Conservation (phyloP, 2,329 filamentous ascomycete genomes). For the Alternaria novae-zelandiae region DNA sequence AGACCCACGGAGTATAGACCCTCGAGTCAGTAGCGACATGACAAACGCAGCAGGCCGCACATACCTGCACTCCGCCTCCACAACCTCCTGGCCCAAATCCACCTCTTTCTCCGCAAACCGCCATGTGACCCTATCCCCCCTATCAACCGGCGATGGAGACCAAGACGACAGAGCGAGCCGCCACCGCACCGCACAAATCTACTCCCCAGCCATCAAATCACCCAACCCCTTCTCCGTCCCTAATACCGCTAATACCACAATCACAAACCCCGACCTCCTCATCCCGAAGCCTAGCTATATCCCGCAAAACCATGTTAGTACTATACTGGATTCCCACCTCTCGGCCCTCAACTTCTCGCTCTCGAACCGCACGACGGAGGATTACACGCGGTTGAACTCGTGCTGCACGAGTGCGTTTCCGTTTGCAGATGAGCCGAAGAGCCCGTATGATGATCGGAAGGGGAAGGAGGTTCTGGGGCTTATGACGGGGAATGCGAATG, state of each 20-base stretch:
- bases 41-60: background rate
- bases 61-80: constrained; percentile 10
- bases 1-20: constrained; percentile 14
- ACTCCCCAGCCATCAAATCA: background rate
- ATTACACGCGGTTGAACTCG: constrained; percentile 11
- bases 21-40: constrained; percentile 5
- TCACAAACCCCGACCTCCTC: background rate
- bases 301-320: background rate
- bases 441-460: constrained; percentile 20
- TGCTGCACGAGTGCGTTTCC: background rate
- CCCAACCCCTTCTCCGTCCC: background rate
- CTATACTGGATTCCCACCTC: background rate
- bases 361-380: background rate
- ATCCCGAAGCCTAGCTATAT: background rate
- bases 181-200: background rate
- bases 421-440: background rate
- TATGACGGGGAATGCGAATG: constrained; percentile 9
- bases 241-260: background rate
- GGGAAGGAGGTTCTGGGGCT: constrained; percentile 33
- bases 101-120: constrained; percentile 24
- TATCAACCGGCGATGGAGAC: background rate
- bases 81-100: constrained; percentile 11
- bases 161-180: background rate
- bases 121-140: constrained; percentile 21
- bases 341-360: background rate